Conservation (phyloP, 768 basidiomycete genomes). For the Amanita phalloides region DNA sequence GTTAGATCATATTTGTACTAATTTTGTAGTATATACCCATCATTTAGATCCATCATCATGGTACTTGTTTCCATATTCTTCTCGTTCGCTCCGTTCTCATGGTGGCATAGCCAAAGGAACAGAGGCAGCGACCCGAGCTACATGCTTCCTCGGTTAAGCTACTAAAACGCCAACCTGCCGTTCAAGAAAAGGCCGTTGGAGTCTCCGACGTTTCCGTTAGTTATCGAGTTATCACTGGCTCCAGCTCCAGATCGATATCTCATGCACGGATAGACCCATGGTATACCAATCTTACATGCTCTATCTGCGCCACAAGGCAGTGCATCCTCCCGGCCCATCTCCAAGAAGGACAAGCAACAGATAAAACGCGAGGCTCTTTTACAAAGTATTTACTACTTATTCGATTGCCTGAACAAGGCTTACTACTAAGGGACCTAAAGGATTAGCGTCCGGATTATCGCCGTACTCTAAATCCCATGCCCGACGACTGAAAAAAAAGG, state of each 20-base stretch:
- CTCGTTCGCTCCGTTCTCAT: conserved; percentile 1
- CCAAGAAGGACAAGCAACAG: conserved; percentile 60
- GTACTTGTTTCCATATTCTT: conserved; percentile 8
- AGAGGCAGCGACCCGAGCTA: conserved; percentile 28
- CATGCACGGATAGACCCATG: conserved; percentile 6
- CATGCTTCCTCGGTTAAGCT: conserved; percentile 46
- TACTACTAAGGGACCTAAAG: conserved; percentile 7
- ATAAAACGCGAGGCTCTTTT: conserved; percentile 61
- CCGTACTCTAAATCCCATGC: conserved; percentile 67
- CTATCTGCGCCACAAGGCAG: conserved; percentile 17
- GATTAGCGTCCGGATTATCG: conserved; percentile 33
- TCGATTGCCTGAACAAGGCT: neutral
- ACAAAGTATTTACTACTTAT: conserved; percentile 33
- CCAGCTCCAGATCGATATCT: neutral
- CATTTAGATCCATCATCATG: conserved; percentile 9
- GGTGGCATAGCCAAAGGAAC: conserved; percentile 25
- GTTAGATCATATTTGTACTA: conserved; percentile 11
- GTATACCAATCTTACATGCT: conserved; percentile 17
- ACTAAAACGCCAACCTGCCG: conserved; percentile 35
- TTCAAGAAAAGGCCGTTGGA: conserved; percentile 35
- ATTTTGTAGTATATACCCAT: neutral
- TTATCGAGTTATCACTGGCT: conserved; percentile 8
- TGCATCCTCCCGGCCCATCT: conserved; percentile 14
- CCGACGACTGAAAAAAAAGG: conserved; percentile 61
- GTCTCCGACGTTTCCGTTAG: conserved; percentile 31